A percentile compares a stretch with the other conserved stretches of the same genome.
phyloP scores from a whole-genome alignment of 305 asterid genomes.

The Striga hermonthica region DNA sequence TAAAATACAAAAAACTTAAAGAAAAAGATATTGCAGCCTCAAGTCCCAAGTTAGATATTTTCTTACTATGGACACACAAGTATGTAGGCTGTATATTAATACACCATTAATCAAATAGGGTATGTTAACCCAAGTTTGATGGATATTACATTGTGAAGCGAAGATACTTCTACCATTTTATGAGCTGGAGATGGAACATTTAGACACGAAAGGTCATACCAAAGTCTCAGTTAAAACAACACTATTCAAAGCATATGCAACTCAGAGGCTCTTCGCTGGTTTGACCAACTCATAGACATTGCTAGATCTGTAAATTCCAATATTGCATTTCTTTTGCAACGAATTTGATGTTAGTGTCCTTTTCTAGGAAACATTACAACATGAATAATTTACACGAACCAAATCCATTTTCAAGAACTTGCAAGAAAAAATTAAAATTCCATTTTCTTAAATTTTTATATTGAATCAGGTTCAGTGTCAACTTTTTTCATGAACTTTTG shows the following conservation, averaged over 20 bases:
- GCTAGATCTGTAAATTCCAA: background rate
- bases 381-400: background rate
- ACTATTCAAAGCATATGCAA: background rate
- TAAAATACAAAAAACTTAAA: too few relatives aligned
- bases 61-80: background rate
- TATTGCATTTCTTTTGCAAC: background rate
- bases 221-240: background rate
- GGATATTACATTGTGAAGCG: constrained; percentile 4
- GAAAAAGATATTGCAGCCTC: too few relatives aligned
- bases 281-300: constrained; percentile 5
- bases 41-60: background rate
- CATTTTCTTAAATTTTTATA: background rate
- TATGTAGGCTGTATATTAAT: background rate
- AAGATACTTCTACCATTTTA: constrained; percentile 14
- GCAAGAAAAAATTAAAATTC: too few relatives aligned
- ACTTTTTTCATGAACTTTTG: background rate
- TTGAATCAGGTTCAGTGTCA: background rate
- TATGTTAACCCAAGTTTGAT: background rate
- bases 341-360: background rate
- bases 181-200: constrained; percentile 13
- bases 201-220: background rate
- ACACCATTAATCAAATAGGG: background rate
- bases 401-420: background rate
- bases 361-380: background rate
- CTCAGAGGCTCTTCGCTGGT: background rate